Evolutionary conservation across 768 basidiomycete genomes (phyloP).

Genomic region (Podaxis pistillaris): DNA sequence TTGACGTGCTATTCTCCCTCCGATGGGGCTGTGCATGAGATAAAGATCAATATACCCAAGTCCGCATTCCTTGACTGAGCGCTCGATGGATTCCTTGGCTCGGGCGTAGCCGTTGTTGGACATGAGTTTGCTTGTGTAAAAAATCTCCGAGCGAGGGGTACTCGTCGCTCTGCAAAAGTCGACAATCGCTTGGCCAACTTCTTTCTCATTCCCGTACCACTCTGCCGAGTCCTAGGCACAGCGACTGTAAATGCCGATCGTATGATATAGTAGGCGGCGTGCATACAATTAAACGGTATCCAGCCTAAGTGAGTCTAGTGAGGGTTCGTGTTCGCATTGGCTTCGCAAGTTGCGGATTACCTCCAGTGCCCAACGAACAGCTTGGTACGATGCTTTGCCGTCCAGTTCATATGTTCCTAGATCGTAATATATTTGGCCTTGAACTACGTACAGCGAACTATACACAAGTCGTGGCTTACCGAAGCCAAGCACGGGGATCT

Average conservation of each 20-base stretch:
- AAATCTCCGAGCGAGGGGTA: slow-evolving; percentile 57
- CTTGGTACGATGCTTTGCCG: slow-evolving; percentile 33
- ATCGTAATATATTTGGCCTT: not conserved
- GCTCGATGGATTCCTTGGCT: slow-evolving; percentile 47
- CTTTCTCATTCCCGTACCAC: slow-evolving; percentile 2
- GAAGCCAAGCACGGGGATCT: slow-evolving; percentile 55
- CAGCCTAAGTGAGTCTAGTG: not conserved
- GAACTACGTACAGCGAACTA: not conserved
- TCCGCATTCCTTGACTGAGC: slow-evolving; percentile 50
- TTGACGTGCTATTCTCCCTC: slow-evolving; percentile 51
- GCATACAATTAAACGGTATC: slow-evolving; percentile 2
- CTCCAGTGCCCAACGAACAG: slow-evolving; percentile 8
- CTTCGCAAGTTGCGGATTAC: not conserved
- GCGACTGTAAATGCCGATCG: not conserved
- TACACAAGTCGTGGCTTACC: slow-evolving; percentile 25
- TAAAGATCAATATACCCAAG: slow-evolving; percentile 72
- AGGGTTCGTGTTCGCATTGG: not conserved
- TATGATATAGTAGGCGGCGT: not conserved
- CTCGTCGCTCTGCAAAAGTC: slow-evolving; percentile 3
- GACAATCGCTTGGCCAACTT: slow-evolving; percentile 2
- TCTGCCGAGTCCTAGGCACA: slow-evolving; percentile 5
- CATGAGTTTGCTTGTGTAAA: slow-evolving; percentile 71
- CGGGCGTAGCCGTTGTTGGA: slow-evolving; percentile 51
- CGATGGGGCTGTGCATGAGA: slow-evolving; percentile 67
- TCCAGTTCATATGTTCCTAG: slow-evolving; percentile 54